Conservation (phyloP, 2,329 filamentous ascomycete species). For the Epichloe aotearoae region DNA sequence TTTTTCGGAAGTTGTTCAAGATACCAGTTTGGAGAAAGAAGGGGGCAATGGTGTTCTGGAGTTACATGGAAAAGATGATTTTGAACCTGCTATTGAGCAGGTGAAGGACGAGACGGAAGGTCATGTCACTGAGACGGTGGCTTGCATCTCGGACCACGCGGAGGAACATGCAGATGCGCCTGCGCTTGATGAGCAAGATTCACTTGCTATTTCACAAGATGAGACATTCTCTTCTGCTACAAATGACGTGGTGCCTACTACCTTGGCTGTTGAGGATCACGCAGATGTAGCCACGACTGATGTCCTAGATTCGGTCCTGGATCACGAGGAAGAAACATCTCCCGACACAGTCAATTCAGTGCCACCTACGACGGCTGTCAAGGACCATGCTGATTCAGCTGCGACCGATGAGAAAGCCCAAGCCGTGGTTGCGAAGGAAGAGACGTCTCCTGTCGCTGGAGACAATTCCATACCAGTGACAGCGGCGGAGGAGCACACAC, state of each 20-base stretch:
- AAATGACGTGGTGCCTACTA: background rate
- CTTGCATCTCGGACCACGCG: background rate
- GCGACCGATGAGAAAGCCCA: background rate
- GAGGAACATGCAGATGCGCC: background rate
- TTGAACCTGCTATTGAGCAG: background rate
- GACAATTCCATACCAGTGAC: background rate
- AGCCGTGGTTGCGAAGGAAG: background rate
- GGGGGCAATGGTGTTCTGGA: slow-evolving; percentile 6
- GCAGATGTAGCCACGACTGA: background rate
- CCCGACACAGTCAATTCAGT: background rate
- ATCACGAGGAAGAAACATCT: background rate
- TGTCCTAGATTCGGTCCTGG: background rate
- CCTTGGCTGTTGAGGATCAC: background rate
- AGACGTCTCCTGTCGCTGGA: background rate
- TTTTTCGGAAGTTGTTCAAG: slow-evolving; percentile 19
- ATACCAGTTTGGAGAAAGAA: slow-evolving; percentile 14
- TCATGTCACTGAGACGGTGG: background rate
- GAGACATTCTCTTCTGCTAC: background rate
- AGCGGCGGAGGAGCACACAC: background rate
- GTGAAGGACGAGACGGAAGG: background rate
- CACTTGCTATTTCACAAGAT: background rate
- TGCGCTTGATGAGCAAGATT: background rate
- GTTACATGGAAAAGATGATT: background rate
- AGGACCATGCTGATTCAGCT: background rate
- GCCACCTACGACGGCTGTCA: background rate